Percentiles rank a stretch among this genome's conserved stretches.
phyloP scores from a whole-genome alignment of 192 early-diverging fungal genomes.

The Umbelopsis isabellina region DNA sequence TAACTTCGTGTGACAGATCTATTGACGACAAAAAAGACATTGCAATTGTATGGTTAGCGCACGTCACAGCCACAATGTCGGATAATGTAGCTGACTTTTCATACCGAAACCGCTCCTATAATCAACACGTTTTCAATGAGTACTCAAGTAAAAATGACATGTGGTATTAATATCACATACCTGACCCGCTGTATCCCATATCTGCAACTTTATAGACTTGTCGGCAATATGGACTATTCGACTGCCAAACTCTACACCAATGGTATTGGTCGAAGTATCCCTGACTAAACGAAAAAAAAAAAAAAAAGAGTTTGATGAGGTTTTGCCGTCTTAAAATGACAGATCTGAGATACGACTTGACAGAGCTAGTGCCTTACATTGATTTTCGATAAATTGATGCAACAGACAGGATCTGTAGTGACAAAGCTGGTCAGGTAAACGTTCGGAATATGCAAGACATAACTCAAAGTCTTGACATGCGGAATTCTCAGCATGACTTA shows the following conservation, averaged over 20 bases:
- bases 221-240: slow-evolving; percentile 67
- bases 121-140: background rate
- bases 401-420: slow-evolving; percentile 55
- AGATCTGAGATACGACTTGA: background rate
- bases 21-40: slow-evolving; percentile 31
- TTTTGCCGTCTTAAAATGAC: background rate
- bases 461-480: background rate
- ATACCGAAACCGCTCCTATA: slow-evolving; percentile 55
- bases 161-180: slow-evolving; percentile 24
- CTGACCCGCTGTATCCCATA: slow-evolving; percentile 80
- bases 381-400: slow-evolving; percentile 62
- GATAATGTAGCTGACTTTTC: background rate
- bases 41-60: background rate
- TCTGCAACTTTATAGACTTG: slow-evolving; percentile 71
- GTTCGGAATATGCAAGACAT: background rate
- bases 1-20: slow-evolving; percentile 80
- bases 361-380: slow-evolving; percentile 39
- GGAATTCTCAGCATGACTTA: slow-evolving; percentile 29
- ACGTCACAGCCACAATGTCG: background rate
- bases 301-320: slow-evolving; percentile 13
- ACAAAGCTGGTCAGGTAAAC: background rate
- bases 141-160: background rate
- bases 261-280: slow-evolving; percentile 71
- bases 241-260: slow-evolving; percentile 82
- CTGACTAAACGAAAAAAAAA: slow-evolving; percentile 42